Percentiles rank a stretch among this genome's conserved stretches.
These are phyloP conservation scores for Cerrena zonata DNA, from an alignment of 1,284 basidiomycete genomes.

Conservation along the genomic window DNA sequence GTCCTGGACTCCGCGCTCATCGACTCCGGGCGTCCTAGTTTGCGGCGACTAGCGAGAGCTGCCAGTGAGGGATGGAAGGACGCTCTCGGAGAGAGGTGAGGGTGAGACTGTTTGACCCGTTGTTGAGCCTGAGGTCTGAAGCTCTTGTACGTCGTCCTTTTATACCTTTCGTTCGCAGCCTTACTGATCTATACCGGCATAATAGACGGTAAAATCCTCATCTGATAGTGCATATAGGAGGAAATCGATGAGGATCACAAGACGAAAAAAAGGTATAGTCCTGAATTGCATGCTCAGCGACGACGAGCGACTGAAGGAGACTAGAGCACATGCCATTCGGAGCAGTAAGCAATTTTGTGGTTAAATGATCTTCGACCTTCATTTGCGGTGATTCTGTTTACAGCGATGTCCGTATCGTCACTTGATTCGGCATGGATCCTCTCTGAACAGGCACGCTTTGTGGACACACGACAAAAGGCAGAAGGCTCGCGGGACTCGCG, in stretches of 20 bases:
- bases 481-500: constrained; percentile 5
- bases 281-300: constrained; percentile 3
- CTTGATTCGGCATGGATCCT: not conserved
- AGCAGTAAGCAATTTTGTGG: not conserved
- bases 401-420: not conserved
- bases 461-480: not conserved
- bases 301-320: not conserved
- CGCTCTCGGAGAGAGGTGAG: no score
- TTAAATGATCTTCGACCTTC: not conserved
- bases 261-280: constrained; percentile 2
- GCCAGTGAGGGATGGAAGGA: no score
- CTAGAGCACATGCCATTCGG: constrained; percentile 1
- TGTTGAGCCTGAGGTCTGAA: no score
- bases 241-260: constrained; percentile 8
- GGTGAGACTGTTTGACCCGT: no score
- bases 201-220: not conserved
- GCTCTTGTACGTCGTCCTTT: not conserved
- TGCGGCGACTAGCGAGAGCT: no score
- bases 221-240: constrained; percentile 5
- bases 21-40: no score
- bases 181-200: not conserved
- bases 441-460: not conserved
- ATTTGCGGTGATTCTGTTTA: not conserved
- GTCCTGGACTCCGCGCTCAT: no score
- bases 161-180: not conserved